phyloP scores from a whole-genome alignment of 306 rosid species.

The Trifolium repens region DNA sequence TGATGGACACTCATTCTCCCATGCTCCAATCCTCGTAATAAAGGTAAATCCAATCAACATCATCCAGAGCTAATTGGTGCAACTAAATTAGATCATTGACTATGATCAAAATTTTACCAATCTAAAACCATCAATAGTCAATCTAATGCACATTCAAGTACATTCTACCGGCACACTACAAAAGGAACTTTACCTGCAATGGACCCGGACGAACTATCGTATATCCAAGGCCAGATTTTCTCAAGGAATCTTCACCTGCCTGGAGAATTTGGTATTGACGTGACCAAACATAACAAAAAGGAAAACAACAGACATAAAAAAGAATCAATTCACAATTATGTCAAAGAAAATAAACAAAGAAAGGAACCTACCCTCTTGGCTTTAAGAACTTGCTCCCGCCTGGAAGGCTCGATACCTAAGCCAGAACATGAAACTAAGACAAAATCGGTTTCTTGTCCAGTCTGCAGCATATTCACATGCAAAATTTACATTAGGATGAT shows the following conservation, averaged over 20 bases:
- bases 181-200: constrained; percentile 64
- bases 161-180: constrained; percentile 29
- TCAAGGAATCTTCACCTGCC: constrained; percentile 96
- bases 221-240: constrained; percentile 97
- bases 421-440: constrained; percentile 96
- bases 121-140: not conserved
- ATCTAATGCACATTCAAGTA: constrained; percentile 1
- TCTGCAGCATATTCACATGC: constrained; percentile 57
- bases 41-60: too few relatives aligned
- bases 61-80: too few relatives aligned
- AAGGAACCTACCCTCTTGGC: constrained; percentile 80
- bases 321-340: constrained; percentile 14
- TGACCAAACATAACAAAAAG: constrained; percentile 26
- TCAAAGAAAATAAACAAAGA: constrained; percentile 38
- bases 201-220: constrained; percentile 98
- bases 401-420: constrained; percentile 81
- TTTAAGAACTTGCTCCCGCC: constrained; percentile 96
- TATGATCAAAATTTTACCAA: not conserved
- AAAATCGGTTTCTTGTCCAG: constrained; percentile 97
- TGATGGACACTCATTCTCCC: too few relatives aligned
- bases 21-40: too few relatives aligned
- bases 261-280: constrained; percentile 43
- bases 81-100: too few relatives aligned
- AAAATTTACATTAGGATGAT: constrained; percentile 36
- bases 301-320: not conserved